Evolutionary conservation across 371 early-diverging fungal species (phyloP), one percentile per base, ranked within the genome.

Genomic region (Rhizomucor miehei): DNA sequence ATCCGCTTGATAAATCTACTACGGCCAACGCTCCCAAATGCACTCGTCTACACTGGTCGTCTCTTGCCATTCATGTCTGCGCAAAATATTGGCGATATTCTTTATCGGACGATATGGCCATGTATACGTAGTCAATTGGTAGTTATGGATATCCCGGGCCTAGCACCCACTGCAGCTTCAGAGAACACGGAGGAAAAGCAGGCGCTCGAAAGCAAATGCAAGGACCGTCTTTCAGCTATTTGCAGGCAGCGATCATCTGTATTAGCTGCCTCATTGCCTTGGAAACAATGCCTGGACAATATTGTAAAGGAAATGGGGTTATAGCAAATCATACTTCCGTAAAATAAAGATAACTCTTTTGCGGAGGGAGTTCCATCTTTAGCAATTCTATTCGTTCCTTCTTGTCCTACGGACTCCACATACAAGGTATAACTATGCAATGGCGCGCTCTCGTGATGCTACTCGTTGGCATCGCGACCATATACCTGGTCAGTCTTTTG

Each of bases 381-480:
- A n/a, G n/a, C n/a, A n/a, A n/a, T n/a, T n/a, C 8, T 8, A 29
- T 29, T 8, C 29, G 8, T 29, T 29, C 29, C 29, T 29, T 29
- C 29, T 29, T 29, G 29, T 29, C 29, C 29, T 8, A 29, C 29
- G n/a, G n/a, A n/a, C n/a, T n/a, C 29, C 29, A 29, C 29, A 8
- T 3, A 29, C 29, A 29, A 8, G 8, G 29, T 29, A 29, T 29
- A 29, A 41, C 41, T 41, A 77, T 77, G 77, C 68, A 73, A 71
- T 77, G 77, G 77, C 71, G 77, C 19, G 61, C 69, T 37, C 47
- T 71, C 41, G 57, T 65, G 23, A 36, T 77, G 43, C 52, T 77
- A 16, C 14, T 71, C 37, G 59, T 58, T 38, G 77, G 77, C 24
- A n/a, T 71, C 6, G 56, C 56, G 20, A 56, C 66, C 24, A 67